phyloP scores from a whole-genome alignment of 768 basidiomycete species.

The Lactarius evosmus region DNA sequence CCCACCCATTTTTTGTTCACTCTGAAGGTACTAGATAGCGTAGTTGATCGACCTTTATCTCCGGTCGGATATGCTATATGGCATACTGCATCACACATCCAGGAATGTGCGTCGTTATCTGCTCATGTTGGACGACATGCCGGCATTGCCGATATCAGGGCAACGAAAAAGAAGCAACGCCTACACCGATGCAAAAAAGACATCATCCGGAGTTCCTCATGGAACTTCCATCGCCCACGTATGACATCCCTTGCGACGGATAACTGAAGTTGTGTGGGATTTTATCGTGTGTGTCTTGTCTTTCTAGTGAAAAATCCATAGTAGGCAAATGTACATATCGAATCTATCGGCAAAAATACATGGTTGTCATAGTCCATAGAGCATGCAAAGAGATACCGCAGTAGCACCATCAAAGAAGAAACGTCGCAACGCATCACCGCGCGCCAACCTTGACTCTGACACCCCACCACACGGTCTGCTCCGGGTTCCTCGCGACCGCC shows the following conservation, averaged over 20 bases:
- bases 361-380: background rate
- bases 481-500: conserved; percentile 16
- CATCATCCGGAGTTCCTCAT: background rate
- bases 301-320: background rate
- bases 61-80: background rate
- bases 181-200: background rate
- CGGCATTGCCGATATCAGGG: background rate
- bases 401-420: background rate
- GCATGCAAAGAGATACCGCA: background rate
- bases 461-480: conserved; percentile 18
- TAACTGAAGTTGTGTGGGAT: background rate
- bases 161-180: background rate
- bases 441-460: background rate
- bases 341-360: background rate
- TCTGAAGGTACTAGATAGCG: background rate
- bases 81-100: background rate
- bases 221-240: background rate
- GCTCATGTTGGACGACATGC: background rate
- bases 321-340: background rate
- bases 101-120: background rate
- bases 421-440: background rate
- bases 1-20: background rate
- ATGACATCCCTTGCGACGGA: background rate
- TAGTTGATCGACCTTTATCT: background rate
- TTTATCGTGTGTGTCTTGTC: background rate